These are phyloP conservation scores for Medicago arabica DNA, from an alignment of 306 rosid genomes.

Conservation along the genomic window DNA sequence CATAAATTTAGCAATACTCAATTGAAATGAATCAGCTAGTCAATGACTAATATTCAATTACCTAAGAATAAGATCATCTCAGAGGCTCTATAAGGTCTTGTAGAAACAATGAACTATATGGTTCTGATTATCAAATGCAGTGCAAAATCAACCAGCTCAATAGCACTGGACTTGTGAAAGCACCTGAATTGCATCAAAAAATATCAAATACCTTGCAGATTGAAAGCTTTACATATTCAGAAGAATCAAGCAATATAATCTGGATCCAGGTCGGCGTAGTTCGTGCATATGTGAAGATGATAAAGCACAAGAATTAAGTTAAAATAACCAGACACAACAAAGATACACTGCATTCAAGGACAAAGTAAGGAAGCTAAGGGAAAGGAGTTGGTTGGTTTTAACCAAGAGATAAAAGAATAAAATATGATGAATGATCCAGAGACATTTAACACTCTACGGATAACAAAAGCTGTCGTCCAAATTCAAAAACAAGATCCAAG, in stretches of 20 bases:
- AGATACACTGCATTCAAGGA: conserved; percentile 50
- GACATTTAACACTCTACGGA: conserved; percentile 79
- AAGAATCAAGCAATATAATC: conserved; percentile 91
- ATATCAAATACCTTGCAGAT: conserved; percentile 70
- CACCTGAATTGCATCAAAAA: conserved; percentile 64
- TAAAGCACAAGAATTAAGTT: conserved; percentile 48
- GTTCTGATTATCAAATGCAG: conserved; percentile 79
- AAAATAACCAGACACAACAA: conserved; percentile 40
- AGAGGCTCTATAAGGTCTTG: conserved; percentile 95
- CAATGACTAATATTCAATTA: conserved; percentile 51
- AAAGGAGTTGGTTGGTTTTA: conserved; percentile 43
- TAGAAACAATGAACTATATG: conserved; percentile 87
- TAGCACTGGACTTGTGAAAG: conserved; percentile 98
- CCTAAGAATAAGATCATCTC: conserved; percentile 75
- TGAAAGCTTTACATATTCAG: conserved; percentile 84
- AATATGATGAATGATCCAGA: conserved; percentile 66
- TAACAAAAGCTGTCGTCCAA: conserved; percentile 96
- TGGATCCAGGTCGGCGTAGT: conserved; percentile 83
- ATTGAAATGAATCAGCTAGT: neutral
- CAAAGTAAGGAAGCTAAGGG: conserved; percentile 51
- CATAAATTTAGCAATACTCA: neutral
- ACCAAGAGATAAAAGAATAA: conserved; percentile 43
- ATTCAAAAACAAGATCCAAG: conserved; percentile 97
- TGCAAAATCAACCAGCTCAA: conserved; percentile 97
- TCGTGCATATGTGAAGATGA: conserved; percentile 82